phyloP scores from a whole-genome alignment of 768 basidiomycete species.

The Naganishia vishniacii region DNA sequence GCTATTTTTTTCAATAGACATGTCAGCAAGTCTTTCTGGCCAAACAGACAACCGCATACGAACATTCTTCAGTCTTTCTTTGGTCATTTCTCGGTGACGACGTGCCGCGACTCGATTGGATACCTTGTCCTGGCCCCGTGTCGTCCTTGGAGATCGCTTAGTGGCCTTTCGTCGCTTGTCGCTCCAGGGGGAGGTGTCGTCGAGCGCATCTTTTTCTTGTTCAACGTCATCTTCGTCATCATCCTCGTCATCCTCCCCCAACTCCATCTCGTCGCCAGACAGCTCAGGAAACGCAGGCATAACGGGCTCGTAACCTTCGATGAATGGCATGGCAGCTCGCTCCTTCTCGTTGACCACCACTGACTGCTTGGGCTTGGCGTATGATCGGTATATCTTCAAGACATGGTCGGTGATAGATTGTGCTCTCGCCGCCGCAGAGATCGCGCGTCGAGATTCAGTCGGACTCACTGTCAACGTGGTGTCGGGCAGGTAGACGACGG shows the following conservation, averaged over 20 bases:
- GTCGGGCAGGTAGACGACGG: neutral
- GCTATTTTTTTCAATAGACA: neutral
- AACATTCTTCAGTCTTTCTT: conserved; percentile 22
- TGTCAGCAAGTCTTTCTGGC: neutral
- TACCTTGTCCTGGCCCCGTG: conserved; percentile 1
- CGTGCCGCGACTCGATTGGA: conserved; percentile 23
- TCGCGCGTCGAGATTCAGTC: neutral
- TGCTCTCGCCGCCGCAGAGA: conserved; percentile 11
- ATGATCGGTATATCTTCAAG: neutral
- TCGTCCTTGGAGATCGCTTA: neutral
- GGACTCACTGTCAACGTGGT: neutral
- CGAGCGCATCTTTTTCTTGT: neutral
- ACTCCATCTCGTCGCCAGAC: conserved; percentile 11
- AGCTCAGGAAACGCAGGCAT: conserved; percentile 6
- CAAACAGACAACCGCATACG: neutral
- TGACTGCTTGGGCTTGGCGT: conserved; percentile 7
- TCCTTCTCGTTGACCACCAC: neutral
- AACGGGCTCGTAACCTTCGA: neutral
- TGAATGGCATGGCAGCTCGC: neutral
- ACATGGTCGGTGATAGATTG: conserved; percentile 16
- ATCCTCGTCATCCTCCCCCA: conserved; percentile 1
- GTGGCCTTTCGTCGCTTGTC: neutral
- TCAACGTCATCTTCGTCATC: neutral
- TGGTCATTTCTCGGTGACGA: conserved; percentile 26
- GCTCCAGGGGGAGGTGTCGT: neutral